Evolutionary conservation across 1,284 basidiomycete species (phyloP).

Genomic region (Schizophyllum amplum): DNA sequence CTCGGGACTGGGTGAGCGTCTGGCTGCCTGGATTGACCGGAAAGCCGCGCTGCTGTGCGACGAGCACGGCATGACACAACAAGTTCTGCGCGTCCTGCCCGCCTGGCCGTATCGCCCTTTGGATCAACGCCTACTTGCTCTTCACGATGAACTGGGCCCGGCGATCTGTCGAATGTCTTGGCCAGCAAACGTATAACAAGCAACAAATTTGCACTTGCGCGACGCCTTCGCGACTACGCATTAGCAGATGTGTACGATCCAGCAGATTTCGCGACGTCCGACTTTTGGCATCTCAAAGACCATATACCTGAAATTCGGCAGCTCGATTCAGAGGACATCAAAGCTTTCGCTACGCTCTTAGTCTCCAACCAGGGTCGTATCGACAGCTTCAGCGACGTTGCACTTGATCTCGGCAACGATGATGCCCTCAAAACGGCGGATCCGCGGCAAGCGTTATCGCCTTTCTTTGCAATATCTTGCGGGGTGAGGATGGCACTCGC

Average conservation of each 20-base stretch:
- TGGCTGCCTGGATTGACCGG: slow-evolving; percentile 58
- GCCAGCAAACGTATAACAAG: slow-evolving; percentile 47
- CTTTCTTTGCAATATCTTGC: slow-evolving; percentile 49
- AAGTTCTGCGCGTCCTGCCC: slow-evolving; percentile 49
- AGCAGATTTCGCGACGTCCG: slow-evolving; percentile 42
- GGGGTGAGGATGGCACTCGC: slow-evolving; percentile 38
- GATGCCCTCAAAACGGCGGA: slow-evolving; percentile 34
- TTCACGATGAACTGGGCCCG: slow-evolving; percentile 34
- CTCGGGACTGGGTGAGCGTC: slow-evolving; percentile 31
- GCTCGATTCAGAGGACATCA: slow-evolving; percentile 55
- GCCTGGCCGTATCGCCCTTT: slow-evolving; percentile 66
- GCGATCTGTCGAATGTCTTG: slow-evolving; percentile 45
- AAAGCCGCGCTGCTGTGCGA: slow-evolving; percentile 37
- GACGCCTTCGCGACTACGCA: slow-evolving; percentile 45
- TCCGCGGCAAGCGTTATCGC: slow-evolving; percentile 39
- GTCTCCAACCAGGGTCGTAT: slow-evolving; percentile 50
- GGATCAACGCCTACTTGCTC: slow-evolving; percentile 27
- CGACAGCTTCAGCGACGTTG: slow-evolving; percentile 47
- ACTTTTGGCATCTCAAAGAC: slow-evolving; percentile 80
- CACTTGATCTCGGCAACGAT: slow-evolving; percentile 16
- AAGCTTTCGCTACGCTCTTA: slow-evolving; percentile 71
- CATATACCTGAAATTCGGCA: slow-evolving; percentile 48
- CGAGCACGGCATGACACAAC: slow-evolving; percentile 27
- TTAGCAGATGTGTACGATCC: slow-evolving; percentile 27
- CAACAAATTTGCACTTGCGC: slow-evolving; percentile 71